Evolutionary conservation across 495 filamentous ascomycete species (phyloP).

Genomic region (Penicillium nucicola): DNA sequence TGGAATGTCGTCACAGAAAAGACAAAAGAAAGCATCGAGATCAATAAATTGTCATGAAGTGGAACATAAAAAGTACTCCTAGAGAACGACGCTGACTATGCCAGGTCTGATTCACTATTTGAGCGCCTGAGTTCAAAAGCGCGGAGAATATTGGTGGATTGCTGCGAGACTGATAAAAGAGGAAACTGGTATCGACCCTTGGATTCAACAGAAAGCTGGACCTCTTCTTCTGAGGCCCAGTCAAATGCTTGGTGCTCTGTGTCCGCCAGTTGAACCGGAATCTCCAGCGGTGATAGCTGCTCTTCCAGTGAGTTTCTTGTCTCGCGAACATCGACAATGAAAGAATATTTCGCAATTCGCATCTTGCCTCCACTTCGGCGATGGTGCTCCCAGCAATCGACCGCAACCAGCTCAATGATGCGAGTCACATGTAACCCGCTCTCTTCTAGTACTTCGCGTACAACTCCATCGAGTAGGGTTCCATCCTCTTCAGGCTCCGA

Average conservation of each 20-base stretch:
- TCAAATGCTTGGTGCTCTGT: conserved; percentile 42
- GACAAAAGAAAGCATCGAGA: too few species aligned
- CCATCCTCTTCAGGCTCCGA: conserved; percentile 40
- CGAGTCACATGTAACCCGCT: conserved; percentile 49
- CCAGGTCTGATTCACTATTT: too few species aligned
- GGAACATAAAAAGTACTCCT: too few species aligned
- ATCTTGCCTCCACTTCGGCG: conserved; percentile 9
- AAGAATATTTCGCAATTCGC: conserved; percentile 31
- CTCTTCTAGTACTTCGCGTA: conserved; percentile 57
- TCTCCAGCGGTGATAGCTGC: conserved; percentile 18
- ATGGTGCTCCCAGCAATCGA: conserved; percentile 30
- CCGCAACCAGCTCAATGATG: conserved; percentile 40
- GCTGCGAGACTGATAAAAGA: neutral
- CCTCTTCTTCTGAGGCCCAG: conserved; percentile 46
- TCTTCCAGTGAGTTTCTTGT: neutral
- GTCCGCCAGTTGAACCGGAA: conserved; percentile 32
- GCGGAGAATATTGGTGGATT: conserved; percentile 16
- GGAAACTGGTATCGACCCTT: conserved; percentile 12
- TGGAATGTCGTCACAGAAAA: too few species aligned
- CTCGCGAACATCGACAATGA: conserved; percentile 38
- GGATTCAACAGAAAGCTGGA: conserved; percentile 12
- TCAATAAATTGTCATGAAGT: too few species aligned
- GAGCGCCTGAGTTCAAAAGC: conserved; percentile 10
- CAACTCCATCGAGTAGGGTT: conserved; percentile 52
- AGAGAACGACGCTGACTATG: too few species aligned